phyloP scores from a whole-genome alignment of 768 basidiomycete genomes.

The Tremella yokohamensis region DNA sequence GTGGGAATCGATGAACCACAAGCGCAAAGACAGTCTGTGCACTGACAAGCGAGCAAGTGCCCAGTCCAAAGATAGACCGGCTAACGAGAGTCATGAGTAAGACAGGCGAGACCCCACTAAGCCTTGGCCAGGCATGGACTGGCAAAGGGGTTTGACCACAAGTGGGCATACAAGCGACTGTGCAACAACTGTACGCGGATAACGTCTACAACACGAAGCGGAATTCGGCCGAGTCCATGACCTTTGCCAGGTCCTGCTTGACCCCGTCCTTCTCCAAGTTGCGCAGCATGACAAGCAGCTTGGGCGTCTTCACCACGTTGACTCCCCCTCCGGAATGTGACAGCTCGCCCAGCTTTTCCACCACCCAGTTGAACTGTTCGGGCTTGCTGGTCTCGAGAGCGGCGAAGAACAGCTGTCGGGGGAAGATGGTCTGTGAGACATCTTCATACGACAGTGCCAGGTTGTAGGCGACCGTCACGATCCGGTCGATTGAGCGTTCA shows the following conservation, averaged over 20 bases:
- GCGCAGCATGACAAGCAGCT: not conserved
- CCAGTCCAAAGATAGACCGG: no score
- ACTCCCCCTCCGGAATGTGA: not conserved
- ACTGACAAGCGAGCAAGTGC: no score
- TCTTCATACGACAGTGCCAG: not conserved
- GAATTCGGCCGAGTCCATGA: no score
- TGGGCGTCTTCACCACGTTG: not conserved
- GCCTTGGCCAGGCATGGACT: no score
- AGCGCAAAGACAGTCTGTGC: no score
- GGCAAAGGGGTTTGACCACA: no score
- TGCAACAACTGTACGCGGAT: no score
- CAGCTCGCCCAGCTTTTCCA: not conserved
- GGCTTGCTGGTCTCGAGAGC: not conserved
- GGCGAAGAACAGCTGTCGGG: slow-evolving; percentile 4
- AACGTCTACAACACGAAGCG: no score
- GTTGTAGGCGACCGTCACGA: not conserved
- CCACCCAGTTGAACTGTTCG: slow-evolving; percentile 3
- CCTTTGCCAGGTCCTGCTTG: not conserved
- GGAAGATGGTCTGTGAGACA: not conserved
- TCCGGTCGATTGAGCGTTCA: not conserved
- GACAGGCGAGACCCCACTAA: no score
- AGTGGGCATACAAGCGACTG: no score
- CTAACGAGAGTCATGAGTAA: no score
- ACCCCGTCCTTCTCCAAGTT: not conserved
- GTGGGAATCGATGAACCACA: no score